Evolutionary conservation across 208 protist species (phyloP), one percentile per base, ranked within the genome.

Genomic region (Borovskyia barvae): DNA sequence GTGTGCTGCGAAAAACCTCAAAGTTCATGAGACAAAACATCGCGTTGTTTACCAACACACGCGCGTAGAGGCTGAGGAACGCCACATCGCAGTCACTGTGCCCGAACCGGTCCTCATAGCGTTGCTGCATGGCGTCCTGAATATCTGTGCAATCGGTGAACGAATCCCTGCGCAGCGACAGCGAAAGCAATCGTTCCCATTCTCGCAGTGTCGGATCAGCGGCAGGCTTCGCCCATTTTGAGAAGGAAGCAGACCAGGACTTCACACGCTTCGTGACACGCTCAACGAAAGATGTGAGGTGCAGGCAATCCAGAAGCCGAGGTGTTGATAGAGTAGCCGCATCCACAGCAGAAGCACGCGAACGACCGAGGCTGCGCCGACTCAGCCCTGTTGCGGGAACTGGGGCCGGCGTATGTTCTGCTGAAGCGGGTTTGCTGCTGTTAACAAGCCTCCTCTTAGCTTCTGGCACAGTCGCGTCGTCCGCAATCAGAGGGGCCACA

Each of bases 11-110:
- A 35, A 66, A 52, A 3, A 69, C 43, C 42, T 85, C 77, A 39
- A 75, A 77, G 60, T 80, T 80, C 24, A 84, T 58, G 28, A 90
- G 70, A 52, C 82, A 86, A 41, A 90, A 86, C n/a, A 75, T 70
- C 11, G 80, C 86, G 48, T 84, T 85, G 73, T 89, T 89, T 24
- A 75, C 63, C 8, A 87, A 57, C 24, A 75, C 68, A 22, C 80
- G 82, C 33, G 71, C 73, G 69, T 90, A 77, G 9, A 93, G 63
- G n/a, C 47, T 50, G 12, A 86, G 64, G 24, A 82, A 75, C 8
- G 57, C 60, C 26, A 54, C 45, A 47, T 59, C 52, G 22, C 37
- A 33, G 29, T 52, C 50, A 45, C 40, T 57, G 42, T 25, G 33
- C 14, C 43, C 29, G 22, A 63, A 81, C 39, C 25, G 64, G 40